phyloP scores from a whole-genome alignment of 345 rosid species.

The Linum trigynum region DNA sequence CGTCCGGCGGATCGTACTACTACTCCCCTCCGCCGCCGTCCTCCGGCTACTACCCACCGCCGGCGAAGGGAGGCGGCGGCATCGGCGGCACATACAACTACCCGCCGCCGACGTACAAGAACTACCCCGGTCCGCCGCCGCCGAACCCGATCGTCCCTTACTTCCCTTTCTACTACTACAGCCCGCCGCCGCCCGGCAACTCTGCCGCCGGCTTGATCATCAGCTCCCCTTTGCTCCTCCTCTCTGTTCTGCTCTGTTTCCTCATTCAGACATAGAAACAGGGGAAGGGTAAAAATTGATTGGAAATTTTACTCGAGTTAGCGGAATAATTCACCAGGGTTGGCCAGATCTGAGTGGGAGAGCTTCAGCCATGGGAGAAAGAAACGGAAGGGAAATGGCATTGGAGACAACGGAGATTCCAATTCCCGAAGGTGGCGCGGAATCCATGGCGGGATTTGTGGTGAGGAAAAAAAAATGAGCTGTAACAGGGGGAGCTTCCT shows the following conservation, averaged over 20 bases:
- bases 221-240: background rate
- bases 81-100: conserved; percentile 33
- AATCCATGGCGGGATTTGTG: background rate
- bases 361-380: conserved; percentile 3
- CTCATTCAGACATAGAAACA: conserved; percentile 1
- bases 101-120: conserved; percentile 45
- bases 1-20: conserved; percentile 23
- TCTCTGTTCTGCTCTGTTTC: background rate
- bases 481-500: too few species aligned
- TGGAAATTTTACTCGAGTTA: conserved; percentile 13
- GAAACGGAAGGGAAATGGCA: background rate
- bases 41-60: conserved; percentile 7
- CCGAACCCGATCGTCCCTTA: background rate
- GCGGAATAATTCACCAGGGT: conserved; percentile 9
- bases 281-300: background rate
- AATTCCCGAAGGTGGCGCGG: background rate
- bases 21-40: conserved; percentile 77
- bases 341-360: conserved; percentile 28
- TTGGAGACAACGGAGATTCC: background rate
- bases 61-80: conserved; percentile 30
- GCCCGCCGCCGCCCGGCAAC: background rate
- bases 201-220: background rate
- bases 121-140: conserved; percentile 33
- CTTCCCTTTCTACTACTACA: background rate
- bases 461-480: too few species aligned